These are phyloP conservation scores for Xerocomellus amylosporus DNA, from an alignment of 768 basidiomycete genomes.

Conservation along the genomic window DNA sequence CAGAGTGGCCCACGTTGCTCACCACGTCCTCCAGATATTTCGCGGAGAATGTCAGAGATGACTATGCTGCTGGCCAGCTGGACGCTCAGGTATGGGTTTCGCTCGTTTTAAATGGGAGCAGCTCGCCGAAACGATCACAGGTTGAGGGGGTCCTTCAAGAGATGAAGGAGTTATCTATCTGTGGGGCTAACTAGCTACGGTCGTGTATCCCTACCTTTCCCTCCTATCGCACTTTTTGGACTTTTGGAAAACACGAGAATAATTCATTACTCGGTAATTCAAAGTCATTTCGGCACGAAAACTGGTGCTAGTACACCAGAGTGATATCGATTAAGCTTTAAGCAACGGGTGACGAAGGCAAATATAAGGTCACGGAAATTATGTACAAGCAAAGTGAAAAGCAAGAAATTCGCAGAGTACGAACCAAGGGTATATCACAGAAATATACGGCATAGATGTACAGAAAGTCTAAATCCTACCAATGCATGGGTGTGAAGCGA, in stretches of 20 bases:
- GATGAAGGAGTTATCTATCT: constrained; percentile 95
- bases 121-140: constrained; percentile 33
- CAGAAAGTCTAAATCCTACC: constrained; percentile 24
- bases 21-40: constrained; percentile 62
- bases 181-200: constrained; percentile 51
- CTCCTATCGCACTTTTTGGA: neutral
- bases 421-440: constrained; percentile 12
- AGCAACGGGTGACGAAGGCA: constrained; percentile 2
- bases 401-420: constrained; percentile 9
- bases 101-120: neutral
- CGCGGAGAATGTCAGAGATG: constrained; percentile 84
- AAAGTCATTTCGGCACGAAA: constrained; percentile 5
- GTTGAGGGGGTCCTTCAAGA: constrained; percentile 97
- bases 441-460: constrained; percentile 15
- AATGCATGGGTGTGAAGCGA: constrained; percentile 14
- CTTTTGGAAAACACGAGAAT: constrained; percentile 1
- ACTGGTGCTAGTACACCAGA: constrained; percentile 20
- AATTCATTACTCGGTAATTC: constrained; percentile 10
- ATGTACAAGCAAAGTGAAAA: constrained; percentile 23
- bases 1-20: neutral
- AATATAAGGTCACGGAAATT: constrained; percentile 3
- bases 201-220: constrained; percentile 9
- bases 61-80: constrained; percentile 94
- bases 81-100: constrained; percentile 73
- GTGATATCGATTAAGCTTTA: too few species aligned